A percentile compares a stretch with the other conserved stretches of the same genome.
Evolutionary conservation across 768 basidiomycete genomes (phyloP).

Genomic region (Pholiota microspora): DNA sequence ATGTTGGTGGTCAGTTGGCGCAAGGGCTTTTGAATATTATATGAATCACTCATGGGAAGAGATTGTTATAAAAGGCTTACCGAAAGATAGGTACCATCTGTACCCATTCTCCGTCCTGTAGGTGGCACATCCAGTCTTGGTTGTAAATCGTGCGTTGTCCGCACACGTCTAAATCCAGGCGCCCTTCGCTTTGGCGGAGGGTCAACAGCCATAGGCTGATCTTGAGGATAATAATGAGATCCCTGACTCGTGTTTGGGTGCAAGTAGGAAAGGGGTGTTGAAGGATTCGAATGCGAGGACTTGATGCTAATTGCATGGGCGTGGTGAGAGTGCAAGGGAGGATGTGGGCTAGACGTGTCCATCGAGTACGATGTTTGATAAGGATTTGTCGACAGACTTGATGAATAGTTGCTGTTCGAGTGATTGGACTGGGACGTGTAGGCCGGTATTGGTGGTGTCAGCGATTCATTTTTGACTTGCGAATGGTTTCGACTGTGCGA

Average conservation of each 20-base stretch:
- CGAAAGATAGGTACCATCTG: slow-evolving; percentile 74
- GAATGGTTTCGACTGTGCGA: slow-evolving; percentile 33
- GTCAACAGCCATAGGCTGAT: slow-evolving; percentile 76
- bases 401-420: slow-evolving; percentile 18
- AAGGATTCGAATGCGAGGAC: slow-evolving; percentile 64
- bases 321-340: slow-evolving; percentile 49
- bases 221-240: slow-evolving; percentile 58
- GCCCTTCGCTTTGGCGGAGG: slow-evolving; percentile 63
- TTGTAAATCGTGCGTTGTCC: slow-evolving; percentile 72
- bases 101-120: slow-evolving; percentile 71
- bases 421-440: slow-evolving; percentile 51
- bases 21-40: slow-evolving; percentile 41
- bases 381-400: slow-evolving; percentile 34
- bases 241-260: slow-evolving; percentile 49
- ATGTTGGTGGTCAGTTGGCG: slow-evolving; percentile 81
- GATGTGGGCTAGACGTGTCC: slow-evolving; percentile 66
- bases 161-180: slow-evolving; percentile 77
- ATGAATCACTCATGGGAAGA: slow-evolving; percentile 10
- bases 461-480: slow-evolving; percentile 33
- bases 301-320: slow-evolving; percentile 49
- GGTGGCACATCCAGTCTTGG: slow-evolving; percentile 68
- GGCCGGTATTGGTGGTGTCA: slow-evolving; percentile 46
- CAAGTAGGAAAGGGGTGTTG: slow-evolving; percentile 69
- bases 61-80: slow-evolving; percentile 44
- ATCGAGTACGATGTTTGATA: slow-evolving; percentile 54